These are phyloP conservation scores for Trametes cingulata DNA, from an alignment of 768 basidiomycete genomes.

Conservation along the genomic window DNA sequence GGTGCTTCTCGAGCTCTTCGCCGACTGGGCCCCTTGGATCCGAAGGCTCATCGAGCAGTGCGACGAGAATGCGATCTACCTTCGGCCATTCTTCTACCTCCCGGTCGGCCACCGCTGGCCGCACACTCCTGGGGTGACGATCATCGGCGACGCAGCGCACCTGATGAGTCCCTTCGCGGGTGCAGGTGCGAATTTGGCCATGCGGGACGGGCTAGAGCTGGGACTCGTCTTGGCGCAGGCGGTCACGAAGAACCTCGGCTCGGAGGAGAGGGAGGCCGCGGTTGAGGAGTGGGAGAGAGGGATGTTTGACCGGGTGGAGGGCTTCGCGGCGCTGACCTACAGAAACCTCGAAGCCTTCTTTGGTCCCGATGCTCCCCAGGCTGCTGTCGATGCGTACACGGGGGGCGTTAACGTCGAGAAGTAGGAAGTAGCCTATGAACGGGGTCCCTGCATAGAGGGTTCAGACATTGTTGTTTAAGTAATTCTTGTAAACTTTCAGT, in stretches of 20 bases:
- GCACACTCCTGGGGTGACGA: constrained; percentile 2
- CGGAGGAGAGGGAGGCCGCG: constrained; percentile 8
- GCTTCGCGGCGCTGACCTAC: not conserved
- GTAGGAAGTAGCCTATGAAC: not conserved
- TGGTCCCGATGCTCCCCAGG: not conserved
- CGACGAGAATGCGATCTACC: constrained; percentile 7
- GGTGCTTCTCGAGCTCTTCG: not conserved
- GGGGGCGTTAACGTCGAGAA: not conserved
- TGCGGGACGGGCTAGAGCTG: constrained; percentile 30
- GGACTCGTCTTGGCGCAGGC: constrained; percentile 12
- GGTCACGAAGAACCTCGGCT: not conserved
- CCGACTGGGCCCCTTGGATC: constrained; percentile 9
- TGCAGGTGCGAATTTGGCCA: constrained; percentile 39
- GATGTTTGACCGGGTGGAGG: constrained; percentile 6
- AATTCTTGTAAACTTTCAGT: too few relatives aligned
- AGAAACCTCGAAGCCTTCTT: constrained; percentile 4
- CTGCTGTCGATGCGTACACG: not conserved
- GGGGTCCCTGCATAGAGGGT: too few relatives aligned
- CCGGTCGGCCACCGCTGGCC: constrained; percentile 18
- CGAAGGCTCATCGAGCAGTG: not conserved
- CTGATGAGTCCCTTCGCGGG: constrained; percentile 41
- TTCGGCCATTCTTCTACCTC: constrained; percentile 18
- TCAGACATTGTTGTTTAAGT: too few relatives aligned
- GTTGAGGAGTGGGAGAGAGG: constrained; percentile 1
- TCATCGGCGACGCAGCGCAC: constrained; percentile 37